A percentile compares a stretch with the other conserved stretches of the same genome.
These are phyloP conservation scores for Exidia glandulosa DNA, from an alignment of 768 basidiomycete species.

Conservation along the genomic window DNA sequence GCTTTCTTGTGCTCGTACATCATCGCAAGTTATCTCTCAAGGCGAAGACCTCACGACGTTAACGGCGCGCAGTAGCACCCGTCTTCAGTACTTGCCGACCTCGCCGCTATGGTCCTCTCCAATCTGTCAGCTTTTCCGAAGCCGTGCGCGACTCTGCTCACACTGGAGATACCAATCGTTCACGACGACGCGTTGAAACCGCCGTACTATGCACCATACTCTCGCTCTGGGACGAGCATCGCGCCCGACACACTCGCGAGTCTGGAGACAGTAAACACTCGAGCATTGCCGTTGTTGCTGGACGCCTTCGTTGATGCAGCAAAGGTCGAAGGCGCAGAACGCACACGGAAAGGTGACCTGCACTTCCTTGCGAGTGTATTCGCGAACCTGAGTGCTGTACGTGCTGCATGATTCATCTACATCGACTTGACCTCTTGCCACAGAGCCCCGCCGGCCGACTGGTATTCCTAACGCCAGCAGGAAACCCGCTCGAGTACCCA, in stretches of 20 bases:
- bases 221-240: conserved; percentile 69
- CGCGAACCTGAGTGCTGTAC: conserved; percentile 79
- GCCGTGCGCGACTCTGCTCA: conserved; percentile 49
- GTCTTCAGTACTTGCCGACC: conserved; percentile 82
- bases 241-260: conserved; percentile 63
- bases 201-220: conserved; percentile 60
- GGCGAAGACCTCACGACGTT: background rate
- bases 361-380: conserved; percentile 93
- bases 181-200: conserved; percentile 35
- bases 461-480: conserved; percentile 65
- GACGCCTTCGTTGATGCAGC: conserved; percentile 82
- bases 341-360: conserved; percentile 53
- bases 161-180: conserved; percentile 55
- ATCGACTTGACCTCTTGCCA: background rate
- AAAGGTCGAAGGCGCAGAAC: conserved; percentile 36
- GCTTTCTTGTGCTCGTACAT: conserved; percentile 82
- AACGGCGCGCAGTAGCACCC: conserved; percentile 50
- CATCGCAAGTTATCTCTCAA: conserved; percentile 20
- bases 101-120: conserved; percentile 95
- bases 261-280: conserved; percentile 38
- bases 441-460: conserved; percentile 69
- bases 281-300: conserved; percentile 70
- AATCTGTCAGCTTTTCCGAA: conserved; percentile 64
- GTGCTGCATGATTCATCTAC: conserved; percentile 16
- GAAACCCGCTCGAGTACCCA: conserved; percentile 57